These are phyloP conservation scores for Crithidia expoeki DNA, from an alignment of 208 protist genomes.

Conservation along the genomic window DNA sequence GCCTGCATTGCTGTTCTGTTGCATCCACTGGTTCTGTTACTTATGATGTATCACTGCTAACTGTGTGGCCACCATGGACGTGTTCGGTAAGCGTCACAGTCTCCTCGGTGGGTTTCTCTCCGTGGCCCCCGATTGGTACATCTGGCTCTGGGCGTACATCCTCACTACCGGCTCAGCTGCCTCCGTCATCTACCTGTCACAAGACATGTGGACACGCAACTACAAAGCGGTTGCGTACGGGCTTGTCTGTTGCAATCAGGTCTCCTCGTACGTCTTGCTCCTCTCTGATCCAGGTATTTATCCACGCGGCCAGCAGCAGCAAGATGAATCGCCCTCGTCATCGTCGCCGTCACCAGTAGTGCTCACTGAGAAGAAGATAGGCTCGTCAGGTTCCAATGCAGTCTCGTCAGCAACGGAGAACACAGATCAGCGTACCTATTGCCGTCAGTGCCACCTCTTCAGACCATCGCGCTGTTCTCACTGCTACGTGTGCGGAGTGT, in stretches of 20 bases:
- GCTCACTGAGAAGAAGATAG: too few relatives aligned
- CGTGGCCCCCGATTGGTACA: constrained; percentile 34
- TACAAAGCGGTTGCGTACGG: constrained; percentile 5
- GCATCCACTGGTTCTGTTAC: too few relatives aligned
- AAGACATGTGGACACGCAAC: constrained; percentile 28
- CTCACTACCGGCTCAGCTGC: constrained; percentile 17
- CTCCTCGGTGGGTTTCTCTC: constrained; percentile 22
- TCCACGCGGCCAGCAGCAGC: constrained; percentile 27
- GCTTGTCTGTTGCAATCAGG: constrained; percentile 23
- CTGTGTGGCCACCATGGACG: neutral
- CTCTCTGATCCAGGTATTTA: constrained; percentile 66
- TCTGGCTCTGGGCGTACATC: constrained; percentile 34
- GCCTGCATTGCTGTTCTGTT: too few relatives aligned
- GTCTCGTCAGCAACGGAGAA: constrained; percentile 9
- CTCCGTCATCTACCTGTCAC: constrained; percentile 21
- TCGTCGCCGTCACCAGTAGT: neutral
- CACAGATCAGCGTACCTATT: constrained; percentile 40
- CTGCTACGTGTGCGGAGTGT: constrained; percentile 84
- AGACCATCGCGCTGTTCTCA: constrained; percentile 66
- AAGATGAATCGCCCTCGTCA: neutral
- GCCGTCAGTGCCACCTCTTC: constrained; percentile 57
- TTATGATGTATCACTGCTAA: neutral
- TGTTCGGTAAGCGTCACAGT: constrained; percentile 13
- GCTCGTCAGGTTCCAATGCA: too few relatives aligned
- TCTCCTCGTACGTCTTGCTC: constrained; percentile 20